Evolutionary conservation across 2,329 filamentous ascomycete genomes (phyloP).

Genomic region (Pestalotiopsis sp.): DNA sequence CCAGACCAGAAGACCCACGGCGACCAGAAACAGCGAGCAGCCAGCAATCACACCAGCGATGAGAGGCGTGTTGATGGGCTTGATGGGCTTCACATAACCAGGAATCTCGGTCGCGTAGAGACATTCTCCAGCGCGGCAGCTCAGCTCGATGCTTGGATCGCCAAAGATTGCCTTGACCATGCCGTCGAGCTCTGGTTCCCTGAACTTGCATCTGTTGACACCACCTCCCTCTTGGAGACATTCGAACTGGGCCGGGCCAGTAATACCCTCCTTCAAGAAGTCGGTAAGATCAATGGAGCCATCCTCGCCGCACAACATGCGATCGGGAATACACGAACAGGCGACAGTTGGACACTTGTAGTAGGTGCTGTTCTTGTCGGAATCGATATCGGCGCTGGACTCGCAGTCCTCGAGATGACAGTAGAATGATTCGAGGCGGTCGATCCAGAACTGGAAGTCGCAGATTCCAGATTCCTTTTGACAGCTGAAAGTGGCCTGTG

Average conservation of each 20-base stretch:
- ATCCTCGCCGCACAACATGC: constrained; percentile 91
- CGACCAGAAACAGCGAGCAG: constrained; percentile 85
- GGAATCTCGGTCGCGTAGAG: constrained; percentile 91
- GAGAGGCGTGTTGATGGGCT: constrained; percentile 94
- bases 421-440: constrained; percentile 92
- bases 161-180: constrained; percentile 89
- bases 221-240: constrained; percentile 69
- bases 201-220: constrained; percentile 74
- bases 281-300: constrained; percentile 92
- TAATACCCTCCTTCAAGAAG: constrained; percentile 81
- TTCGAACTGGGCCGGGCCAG: constrained; percentile 83
- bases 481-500: constrained; percentile 94
- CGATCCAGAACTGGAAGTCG: constrained; percentile 99
- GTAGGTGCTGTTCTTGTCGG: constrained; percentile 75
- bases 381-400: constrained; percentile 69
- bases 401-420: constrained; percentile 84
- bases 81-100: constrained; percentile 84
- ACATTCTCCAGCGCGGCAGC: constrained; percentile 87
- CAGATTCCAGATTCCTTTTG: constrained; percentile 74
- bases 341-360: constrained; percentile 85
- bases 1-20: constrained; percentile 81
- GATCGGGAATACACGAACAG: constrained; percentile 85
- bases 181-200: constrained; percentile 89
- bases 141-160: constrained; percentile 83
- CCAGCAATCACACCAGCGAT: constrained; percentile 93